Evolutionary conservation across 2,329 filamentous ascomycete genomes (phyloP), one percentile per base, ranked within the genome.

Genomic region (Atkinsonella hypoxylon): DNA sequence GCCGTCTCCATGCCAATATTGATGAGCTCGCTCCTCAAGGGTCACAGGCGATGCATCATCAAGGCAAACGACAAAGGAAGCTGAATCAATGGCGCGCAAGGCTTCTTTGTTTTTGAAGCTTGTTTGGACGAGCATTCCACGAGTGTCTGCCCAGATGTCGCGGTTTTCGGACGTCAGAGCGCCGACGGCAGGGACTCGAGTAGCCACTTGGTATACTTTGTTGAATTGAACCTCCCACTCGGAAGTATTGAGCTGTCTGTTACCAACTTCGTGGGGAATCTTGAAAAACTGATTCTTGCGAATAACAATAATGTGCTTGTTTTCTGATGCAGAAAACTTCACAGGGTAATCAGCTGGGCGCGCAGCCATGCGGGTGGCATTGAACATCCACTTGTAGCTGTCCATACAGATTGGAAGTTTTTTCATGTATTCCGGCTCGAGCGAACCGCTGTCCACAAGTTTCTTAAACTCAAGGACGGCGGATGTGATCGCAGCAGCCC

Each of bases 371-470:
- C 93, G 85, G 68, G 81, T 87, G 69, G 81, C 82, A 71, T 98
- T 97, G 79, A 98, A 98, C 93, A 98, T 98, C 80, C 84, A 97
- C 73, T 95, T 77, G 75, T 96, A 97, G 65, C 88, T 93, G 75
- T 89, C 89, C 93, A 98, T 98, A 69, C 90, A 93, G 64, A 97
- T 91, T 53, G 93, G 93, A 53, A 94, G 78, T 71, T 89, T 90
- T 76, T 94, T 94, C 89, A 98, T 95, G 73, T 96, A 97, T 71
- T 98, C 93, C 22, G 93, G 93, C 74, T 98, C 93, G 48, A 98
- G 76, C 8, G 81, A 83, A 57, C 84, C 83, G 42, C 69, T 67
- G 64, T 96, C 91, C 18, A 97, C 91, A 71, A 89, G 82, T 69
- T 84, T 86, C 79, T 96, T 95, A 77, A 98, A 98, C 65, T 94